phyloP scores from a whole-genome alignment of 306 rosid genomes.

The Arachis stenosperma region DNA sequence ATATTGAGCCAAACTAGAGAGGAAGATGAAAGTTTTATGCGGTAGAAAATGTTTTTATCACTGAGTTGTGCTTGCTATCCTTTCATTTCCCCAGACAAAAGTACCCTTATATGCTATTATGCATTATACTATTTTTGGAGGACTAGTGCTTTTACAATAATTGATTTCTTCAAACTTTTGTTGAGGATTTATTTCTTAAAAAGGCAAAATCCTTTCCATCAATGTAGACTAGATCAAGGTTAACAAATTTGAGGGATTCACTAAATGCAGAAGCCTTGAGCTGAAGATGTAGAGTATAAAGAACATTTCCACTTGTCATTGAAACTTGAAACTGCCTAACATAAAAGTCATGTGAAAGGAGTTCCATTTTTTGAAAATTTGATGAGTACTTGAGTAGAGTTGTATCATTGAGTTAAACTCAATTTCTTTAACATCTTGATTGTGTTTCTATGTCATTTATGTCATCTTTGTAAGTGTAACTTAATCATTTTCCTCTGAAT shows the following conservation, averaged over 20 bases:
- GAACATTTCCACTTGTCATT: conserved; percentile 9
- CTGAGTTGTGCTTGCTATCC: not conserved
- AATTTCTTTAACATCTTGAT: conserved; percentile 31
- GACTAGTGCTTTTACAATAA: not conserved
- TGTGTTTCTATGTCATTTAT: conserved; percentile 8
- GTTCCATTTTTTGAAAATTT: conserved; percentile 22
- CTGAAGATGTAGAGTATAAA: conserved; percentile 11
- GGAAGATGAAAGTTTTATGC: conserved; percentile 10
- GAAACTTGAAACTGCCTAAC: conserved; percentile 13
- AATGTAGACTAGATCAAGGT: not conserved
- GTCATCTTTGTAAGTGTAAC: conserved; percentile 30
- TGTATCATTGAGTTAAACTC: not conserved
- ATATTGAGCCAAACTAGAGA: conserved; percentile 11
- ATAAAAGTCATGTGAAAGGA: not conserved
- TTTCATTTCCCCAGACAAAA: not conserved
- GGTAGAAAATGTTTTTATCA: conserved; percentile 18
- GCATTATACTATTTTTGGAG: conserved; percentile 8
- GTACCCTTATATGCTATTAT: not conserved
- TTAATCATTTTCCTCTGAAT: conserved; percentile 26
- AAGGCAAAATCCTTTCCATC: conserved; percentile 7
- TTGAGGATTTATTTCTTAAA: conserved; percentile 5
- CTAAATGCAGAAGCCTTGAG: conserved; percentile 3
- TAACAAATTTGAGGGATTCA: conserved; percentile 20
- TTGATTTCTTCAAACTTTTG: not conserved
- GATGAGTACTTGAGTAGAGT: not conserved